A percentile compares a stretch with the other conserved stretches of the same genome.
phyloP scores from a whole-genome alignment of 2,329 filamentous ascomycete genomes.

The Cladosporium cucumerinum region DNA sequence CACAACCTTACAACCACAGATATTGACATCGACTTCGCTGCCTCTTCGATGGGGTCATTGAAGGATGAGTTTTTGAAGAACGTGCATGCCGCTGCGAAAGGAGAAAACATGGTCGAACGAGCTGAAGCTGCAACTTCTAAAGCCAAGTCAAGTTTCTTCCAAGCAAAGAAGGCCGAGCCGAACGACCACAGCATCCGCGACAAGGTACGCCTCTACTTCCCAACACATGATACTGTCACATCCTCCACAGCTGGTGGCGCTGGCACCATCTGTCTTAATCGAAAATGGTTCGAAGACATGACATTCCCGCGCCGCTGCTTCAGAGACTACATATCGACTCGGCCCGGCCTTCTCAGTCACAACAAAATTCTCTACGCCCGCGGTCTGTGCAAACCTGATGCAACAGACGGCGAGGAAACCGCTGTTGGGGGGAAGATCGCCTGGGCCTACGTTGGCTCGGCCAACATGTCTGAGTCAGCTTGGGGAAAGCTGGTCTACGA shows the following conservation, averaged over 20 bases:
- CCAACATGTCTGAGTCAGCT: conserved; percentile 88
- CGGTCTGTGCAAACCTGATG: conserved; percentile 28
- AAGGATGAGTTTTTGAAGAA: conserved; percentile 63
- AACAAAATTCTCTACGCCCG: conserved; percentile 59
- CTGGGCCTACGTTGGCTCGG: conserved; percentile 86
- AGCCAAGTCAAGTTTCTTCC: conserved; percentile 18
- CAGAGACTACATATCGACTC: conserved; percentile 69
- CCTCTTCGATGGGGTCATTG: conserved; percentile 77
- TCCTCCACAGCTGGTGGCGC: conserved; percentile 47
- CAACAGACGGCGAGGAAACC: conserved; percentile 14
- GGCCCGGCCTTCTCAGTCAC: conserved; percentile 76
- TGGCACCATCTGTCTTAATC: conserved; percentile 78
- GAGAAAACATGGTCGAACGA: conserved; percentile 31
- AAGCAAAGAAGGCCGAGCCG: conserved; percentile 24
- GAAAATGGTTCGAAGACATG: conserved; percentile 65
- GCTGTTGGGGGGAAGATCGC: conserved; percentile 39
- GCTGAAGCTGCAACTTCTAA: conserved; percentile 13
- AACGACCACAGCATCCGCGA: conserved; percentile 38
- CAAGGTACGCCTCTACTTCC: conserved; percentile 74
- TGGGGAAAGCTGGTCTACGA: conserved; percentile 82
- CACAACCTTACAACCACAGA: conserved; percentile 53
- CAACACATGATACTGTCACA: conserved; percentile 61
- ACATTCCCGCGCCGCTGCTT: conserved; percentile 71
- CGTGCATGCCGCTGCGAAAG: conserved; percentile 58
- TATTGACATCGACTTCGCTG: conserved; percentile 60